These are phyloP conservation scores for Rhizophlyctis rosea DNA, from an alignment of 192 early-diverging fungal genomes.

Conservation along the genomic window DNA sequence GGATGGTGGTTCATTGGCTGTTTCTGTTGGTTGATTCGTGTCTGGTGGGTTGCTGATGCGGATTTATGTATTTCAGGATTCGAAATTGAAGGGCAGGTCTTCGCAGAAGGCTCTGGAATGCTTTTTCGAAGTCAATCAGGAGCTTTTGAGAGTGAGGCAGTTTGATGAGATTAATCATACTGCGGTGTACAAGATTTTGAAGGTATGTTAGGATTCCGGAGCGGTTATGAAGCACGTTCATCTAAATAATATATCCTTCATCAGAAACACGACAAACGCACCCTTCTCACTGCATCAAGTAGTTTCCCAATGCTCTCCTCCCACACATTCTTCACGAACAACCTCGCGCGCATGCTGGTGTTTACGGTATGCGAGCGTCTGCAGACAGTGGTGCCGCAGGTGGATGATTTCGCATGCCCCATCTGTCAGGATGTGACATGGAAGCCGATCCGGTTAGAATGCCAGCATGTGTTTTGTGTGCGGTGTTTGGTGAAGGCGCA, in stretches of 20 bases:
- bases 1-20: too few species aligned
- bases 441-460: slow-evolving; percentile 73
- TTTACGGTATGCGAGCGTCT: slow-evolving; percentile 62
- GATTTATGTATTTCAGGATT: not conserved
- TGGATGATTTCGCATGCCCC: slow-evolving; percentile 77
- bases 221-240: not conserved
- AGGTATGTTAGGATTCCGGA: too few species aligned
- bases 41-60: too few species aligned
- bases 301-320: slow-evolving; percentile 48
- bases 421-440: slow-evolving; percentile 74
- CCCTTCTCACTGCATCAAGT: slow-evolving; percentile 54
- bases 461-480: slow-evolving; percentile 75
- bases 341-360: slow-evolving; percentile 56
- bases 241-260: not conserved
- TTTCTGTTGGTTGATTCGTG: too few species aligned
- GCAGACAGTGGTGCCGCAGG: slow-evolving; percentile 72
- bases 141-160: slow-evolving; percentile 63
- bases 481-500: slow-evolving; percentile 77
- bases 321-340: slow-evolving; percentile 50
- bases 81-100: slow-evolving; percentile 4
- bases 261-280: slow-evolving; percentile 81
- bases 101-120: slow-evolving; percentile 41
- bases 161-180: slow-evolving; percentile 74
- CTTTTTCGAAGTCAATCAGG: slow-evolving; percentile 67
- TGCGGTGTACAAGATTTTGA: slow-evolving; percentile 80